Evolutionary conservation across 495 filamentous ascomycete genomes (phyloP).

Genomic region (Trichoderma reesei): DNA sequence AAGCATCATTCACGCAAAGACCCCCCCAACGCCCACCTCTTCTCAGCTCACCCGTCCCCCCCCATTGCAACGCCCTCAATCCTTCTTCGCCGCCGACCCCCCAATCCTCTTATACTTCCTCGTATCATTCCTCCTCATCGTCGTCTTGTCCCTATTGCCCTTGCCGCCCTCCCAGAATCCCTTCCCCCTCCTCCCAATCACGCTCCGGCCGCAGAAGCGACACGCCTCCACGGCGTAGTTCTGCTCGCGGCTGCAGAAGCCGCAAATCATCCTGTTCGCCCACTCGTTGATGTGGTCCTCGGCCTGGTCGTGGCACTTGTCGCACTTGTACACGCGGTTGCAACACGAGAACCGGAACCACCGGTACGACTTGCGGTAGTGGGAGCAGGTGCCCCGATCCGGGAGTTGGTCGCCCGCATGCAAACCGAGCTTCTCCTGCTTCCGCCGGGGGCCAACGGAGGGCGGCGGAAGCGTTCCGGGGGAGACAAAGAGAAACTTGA

Average conservation of each 20-base stretch:
- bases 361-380: conserved; percentile 71
- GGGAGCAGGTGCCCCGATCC: conserved; percentile 59
- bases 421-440: conserved; percentile 68
- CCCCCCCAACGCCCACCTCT: not conserved
- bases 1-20: not conserved
- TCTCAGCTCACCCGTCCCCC: not conserved
- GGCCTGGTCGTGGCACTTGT: conserved; percentile 70
- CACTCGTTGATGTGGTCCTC: conserved; percentile 71
- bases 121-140: conserved; percentile 68
- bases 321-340: conserved; percentile 60
- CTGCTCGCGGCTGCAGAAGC: conserved; percentile 75
- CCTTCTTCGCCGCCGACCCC: conserved; percentile 20
- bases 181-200: conserved; percentile 53
- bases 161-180: conserved; percentile 93
- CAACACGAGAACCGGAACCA: conserved; percentile 72
- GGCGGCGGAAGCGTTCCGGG: conserved; percentile 34
- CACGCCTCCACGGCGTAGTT: conserved; percentile 75
- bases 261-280: conserved; percentile 84
- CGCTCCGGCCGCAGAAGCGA: conserved; percentile 58
- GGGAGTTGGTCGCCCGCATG: conserved; percentile 73
- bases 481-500: conserved; percentile 69
- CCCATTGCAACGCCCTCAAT: not conserved
- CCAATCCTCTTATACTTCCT: conserved; percentile 56
- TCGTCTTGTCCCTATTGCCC: conserved; percentile 59
- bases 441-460: conserved; percentile 37